Conservation (phyloP, 2,329 filamentous ascomycete genomes). For the Aspergillus glaucus region DNA sequence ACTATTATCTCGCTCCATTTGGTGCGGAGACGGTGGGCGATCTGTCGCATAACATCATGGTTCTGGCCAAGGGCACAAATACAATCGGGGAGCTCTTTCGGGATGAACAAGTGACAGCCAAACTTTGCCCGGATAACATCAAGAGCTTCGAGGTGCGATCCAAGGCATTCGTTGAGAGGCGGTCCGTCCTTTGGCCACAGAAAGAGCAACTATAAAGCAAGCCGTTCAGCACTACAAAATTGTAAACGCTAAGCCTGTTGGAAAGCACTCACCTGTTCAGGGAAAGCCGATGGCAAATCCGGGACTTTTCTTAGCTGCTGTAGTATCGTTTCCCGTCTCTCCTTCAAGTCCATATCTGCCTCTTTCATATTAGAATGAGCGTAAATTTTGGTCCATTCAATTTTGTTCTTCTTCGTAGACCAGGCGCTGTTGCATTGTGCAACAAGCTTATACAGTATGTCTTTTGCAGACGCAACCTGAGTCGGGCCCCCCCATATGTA, state of each 20-base stretch:
- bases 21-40: slow-evolving; percentile 22
- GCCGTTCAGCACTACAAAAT: neutral
- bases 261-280: slow-evolving; percentile 19
- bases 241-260: neutral
- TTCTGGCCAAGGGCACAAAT: slow-evolving; percentile 25
- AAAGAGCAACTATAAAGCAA: slow-evolving; percentile 30
- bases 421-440: slow-evolving; percentile 10
- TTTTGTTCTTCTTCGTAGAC: slow-evolving; percentile 11
- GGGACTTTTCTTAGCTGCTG: slow-evolving; percentile 22
- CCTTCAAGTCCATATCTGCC: slow-evolving; percentile 14
- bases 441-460: slow-evolving; percentile 14
- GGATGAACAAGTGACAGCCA: slow-evolving; percentile 37
- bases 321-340: slow-evolving; percentile 17
- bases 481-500: slow-evolving; percentile 20
- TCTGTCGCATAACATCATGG: slow-evolving; percentile 31
- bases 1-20: slow-evolving; percentile 25
- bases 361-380: slow-evolving; percentile 21
- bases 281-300: slow-evolving; percentile 13
- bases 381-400: slow-evolving; percentile 18
- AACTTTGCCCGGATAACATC: slow-evolving; percentile 39
- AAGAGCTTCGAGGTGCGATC: slow-evolving; percentile 37
- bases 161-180: slow-evolving; percentile 35
- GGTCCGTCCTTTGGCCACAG: slow-evolving; percentile 42
- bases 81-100: slow-evolving; percentile 22
- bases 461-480: slow-evolving; percentile 18